Percentiles rank a stretch among this genome's conserved stretches.
Conservation (phyloP, 371 early-diverging fungal genomes). For the Mortierella sp. region DNA sequence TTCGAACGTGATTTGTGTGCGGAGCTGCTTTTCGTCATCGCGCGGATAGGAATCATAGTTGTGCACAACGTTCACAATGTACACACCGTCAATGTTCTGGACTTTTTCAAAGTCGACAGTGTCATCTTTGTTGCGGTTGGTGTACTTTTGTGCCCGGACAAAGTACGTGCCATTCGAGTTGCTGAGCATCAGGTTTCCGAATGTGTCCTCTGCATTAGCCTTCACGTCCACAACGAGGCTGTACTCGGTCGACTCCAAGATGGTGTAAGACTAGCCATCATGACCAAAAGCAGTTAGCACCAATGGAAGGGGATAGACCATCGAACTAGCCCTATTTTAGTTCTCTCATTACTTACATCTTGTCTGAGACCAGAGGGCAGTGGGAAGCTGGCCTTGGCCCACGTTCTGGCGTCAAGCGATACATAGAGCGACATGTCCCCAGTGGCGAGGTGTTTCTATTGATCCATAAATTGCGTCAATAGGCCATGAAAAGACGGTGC, state of each 20-base stretch:
- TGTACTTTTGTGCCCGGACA: slow-evolving; percentile 77
- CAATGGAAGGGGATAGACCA: no score
- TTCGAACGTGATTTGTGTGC: slow-evolving; percentile 89
- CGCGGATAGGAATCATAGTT: slow-evolving; percentile 68
- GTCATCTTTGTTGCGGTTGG: slow-evolving; percentile 80
- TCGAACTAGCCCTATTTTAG: no score
- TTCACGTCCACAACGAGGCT: slow-evolving; percentile 75
- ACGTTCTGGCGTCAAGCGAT: slow-evolving; percentile 70
- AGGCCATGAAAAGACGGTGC: no score
- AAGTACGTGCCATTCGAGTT: slow-evolving; percentile 93
- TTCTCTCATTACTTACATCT: slow-evolving; percentile 34
- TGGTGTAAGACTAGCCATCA: slow-evolving; percentile 83
- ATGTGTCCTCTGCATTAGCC: slow-evolving; percentile 46
- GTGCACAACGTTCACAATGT: slow-evolving; percentile 83
- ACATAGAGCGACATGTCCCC: slow-evolving; percentile 67
- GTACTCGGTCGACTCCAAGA: slow-evolving; percentile 78
- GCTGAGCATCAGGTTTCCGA: slow-evolving; percentile 84
- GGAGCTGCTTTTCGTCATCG: slow-evolving; percentile 65
- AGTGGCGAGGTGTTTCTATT: slow-evolving; percentile 53
- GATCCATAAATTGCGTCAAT: background rate
- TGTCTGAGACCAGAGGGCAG: slow-evolving; percentile 55
- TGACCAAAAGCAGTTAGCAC: background rate
- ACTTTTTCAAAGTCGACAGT: slow-evolving; percentile 92
- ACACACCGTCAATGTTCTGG: slow-evolving; percentile 83
- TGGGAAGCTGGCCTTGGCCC: slow-evolving; percentile 73